phyloP scores from a whole-genome alignment of 805 yeast species.

The Sungouiella thailandica region DNA sequence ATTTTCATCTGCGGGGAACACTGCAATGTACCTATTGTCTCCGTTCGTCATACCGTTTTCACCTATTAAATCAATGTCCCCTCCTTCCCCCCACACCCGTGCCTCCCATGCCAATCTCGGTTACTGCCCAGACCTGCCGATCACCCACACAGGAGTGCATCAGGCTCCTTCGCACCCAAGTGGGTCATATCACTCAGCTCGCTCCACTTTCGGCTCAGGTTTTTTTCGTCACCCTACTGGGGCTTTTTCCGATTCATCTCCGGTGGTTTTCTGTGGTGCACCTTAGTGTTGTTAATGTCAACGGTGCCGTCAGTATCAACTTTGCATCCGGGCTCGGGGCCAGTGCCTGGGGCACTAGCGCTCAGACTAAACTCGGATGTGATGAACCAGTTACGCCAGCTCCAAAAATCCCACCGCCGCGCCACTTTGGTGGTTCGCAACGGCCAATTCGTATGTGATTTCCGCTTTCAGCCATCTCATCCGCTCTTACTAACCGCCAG shows the following conservation, averaged over 20 bases:
- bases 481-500: slow-evolving; percentile 18
- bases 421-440: slow-evolving; percentile 35
- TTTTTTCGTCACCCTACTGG: slow-evolving; percentile 1
- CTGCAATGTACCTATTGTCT: too few species aligned
- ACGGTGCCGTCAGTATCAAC: slow-evolving; percentile 10
- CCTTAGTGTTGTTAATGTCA: neutral
- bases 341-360: slow-evolving; percentile 22
- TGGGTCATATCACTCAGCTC: slow-evolving; percentile 3
- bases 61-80: too few species aligned
- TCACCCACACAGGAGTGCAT: slow-evolving; percentile 6
- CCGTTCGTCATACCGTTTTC: too few species aligned
- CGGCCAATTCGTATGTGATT: slow-evolving; percentile 28
- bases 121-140: neutral
- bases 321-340: slow-evolving; percentile 11
- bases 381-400: slow-evolving; percentile 20
- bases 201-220: slow-evolving; percentile 2
- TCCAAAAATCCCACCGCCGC: slow-evolving; percentile 8
- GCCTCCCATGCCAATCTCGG: neutral
- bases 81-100: too few species aligned
- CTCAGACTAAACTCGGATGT: slow-evolving; percentile 26
- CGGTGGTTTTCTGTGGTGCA: neutral
- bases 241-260: too few species aligned
- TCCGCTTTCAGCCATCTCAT: neutral
- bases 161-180: slow-evolving; percentile 7
- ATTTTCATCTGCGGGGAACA: too few species aligned